A percentile compares a stretch with the other conserved stretches of the same genome.
Conservation (phyloP, 1,139 yeast genomes). For the Hemisphaericaspora xylofermentans region DNA sequence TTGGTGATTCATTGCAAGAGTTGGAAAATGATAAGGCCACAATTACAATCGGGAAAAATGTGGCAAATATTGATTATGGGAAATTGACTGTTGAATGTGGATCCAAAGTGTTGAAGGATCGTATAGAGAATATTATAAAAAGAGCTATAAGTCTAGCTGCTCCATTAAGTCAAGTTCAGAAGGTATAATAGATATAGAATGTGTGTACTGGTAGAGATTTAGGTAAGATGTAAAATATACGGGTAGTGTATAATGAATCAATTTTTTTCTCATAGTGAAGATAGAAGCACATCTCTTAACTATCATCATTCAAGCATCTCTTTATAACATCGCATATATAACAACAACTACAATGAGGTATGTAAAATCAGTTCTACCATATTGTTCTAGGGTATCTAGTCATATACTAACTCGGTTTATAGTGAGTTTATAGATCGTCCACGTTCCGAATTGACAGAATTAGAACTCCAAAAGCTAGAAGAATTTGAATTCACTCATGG, state of each 20-base stretch:
- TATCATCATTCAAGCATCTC: not conserved
- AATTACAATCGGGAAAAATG: constrained; percentile 68
- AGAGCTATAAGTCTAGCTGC: constrained; percentile 82
- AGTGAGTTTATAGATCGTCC: constrained; percentile 72
- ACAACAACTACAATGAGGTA: constrained; percentile 7
- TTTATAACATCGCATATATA: not conserved
- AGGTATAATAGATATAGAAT: constrained; percentile 9
- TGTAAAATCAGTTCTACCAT: constrained; percentile 1
- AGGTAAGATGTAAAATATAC: no score
- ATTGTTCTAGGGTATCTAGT: not conserved
- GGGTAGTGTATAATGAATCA: constrained; percentile 1
- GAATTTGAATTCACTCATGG: constrained; percentile 91
- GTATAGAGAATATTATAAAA: constrained; percentile 77
- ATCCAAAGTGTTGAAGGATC: constrained; percentile 73
- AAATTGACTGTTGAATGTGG: constrained; percentile 72
- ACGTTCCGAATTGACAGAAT: constrained; percentile 74
- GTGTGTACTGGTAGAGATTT: constrained; percentile 1
- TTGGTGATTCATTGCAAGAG: constrained; percentile 69
- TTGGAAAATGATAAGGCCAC: constrained; percentile 47
- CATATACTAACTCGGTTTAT: constrained; percentile 8
- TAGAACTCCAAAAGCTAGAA: constrained; percentile 77
- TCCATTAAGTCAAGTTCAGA: constrained; percentile 53
- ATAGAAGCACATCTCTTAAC: not conserved
- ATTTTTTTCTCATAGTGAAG: not conserved
- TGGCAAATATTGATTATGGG: constrained; percentile 66